phyloP scores from a whole-genome alignment of 495 filamentous ascomycete genomes.

The Tricharina praecox region DNA sequence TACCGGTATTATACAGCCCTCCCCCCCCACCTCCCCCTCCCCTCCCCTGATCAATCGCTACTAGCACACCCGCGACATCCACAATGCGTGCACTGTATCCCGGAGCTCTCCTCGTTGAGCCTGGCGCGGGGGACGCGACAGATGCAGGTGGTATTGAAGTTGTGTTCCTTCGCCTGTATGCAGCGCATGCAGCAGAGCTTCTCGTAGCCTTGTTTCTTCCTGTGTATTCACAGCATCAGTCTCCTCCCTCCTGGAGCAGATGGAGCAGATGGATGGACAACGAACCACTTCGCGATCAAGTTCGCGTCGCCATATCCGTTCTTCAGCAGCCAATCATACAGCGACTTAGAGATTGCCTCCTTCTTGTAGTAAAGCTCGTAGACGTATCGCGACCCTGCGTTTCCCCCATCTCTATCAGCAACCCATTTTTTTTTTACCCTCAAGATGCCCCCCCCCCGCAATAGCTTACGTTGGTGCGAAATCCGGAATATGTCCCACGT shows the following conservation, averaged over 20 bases:
- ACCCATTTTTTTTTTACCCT: not conserved
- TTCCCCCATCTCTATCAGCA: not conserved
- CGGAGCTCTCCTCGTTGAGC: conserved; percentile 67
- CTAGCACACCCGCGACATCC: conserved; percentile 84
- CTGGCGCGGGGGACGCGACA: conserved; percentile 88
- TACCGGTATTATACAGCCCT: not conserved
- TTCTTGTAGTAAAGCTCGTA: conserved; percentile 98
- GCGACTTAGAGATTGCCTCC: conserved; percentile 72
- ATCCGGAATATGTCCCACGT: conserved; percentile 98
- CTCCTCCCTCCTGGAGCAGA: not conserved
- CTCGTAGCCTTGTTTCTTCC: conserved; percentile 95
- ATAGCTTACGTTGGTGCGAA: conserved; percentile 66
- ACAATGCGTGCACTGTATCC: conserved; percentile 87
- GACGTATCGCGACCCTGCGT: conserved; percentile 61
- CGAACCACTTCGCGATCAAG: conserved; percentile 83
- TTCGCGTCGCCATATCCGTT: conserved; percentile 88
- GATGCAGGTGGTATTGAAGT: conserved; percentile 94
- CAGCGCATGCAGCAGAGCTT: conserved; percentile 94
- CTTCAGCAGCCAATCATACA: conserved; percentile 95
- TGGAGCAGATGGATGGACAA: not conserved
- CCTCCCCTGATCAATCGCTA: conserved; percentile 43
- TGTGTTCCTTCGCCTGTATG: conserved; percentile 97
- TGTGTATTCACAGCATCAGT: not conserved
- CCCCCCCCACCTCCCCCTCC: not conserved
- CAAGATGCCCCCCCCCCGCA: not conserved